Conservation (phyloP, 257 asterid species). For the Linaria vulgaris region DNA sequence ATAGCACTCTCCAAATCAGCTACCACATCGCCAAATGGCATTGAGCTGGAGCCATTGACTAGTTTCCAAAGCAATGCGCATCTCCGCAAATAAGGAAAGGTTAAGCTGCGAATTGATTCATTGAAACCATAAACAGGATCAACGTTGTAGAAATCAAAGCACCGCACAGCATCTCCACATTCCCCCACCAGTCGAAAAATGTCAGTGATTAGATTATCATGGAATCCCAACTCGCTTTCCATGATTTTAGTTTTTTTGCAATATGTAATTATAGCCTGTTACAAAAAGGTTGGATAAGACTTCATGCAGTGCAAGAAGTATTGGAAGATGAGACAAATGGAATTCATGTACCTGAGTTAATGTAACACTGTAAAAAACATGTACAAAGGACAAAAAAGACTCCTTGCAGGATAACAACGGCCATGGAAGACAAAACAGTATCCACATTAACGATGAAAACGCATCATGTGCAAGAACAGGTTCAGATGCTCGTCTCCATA, state of each 20-base stretch:
- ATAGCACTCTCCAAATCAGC: constrained; percentile 34
- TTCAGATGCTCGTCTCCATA: constrained; percentile 77
- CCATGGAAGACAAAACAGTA: constrained; percentile 85
- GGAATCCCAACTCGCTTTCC: constrained; percentile 38
- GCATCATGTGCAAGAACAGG: constrained; percentile 81
- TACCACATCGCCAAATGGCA: constrained; percentile 58
- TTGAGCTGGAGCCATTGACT: constrained; percentile 49
- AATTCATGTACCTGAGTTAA: constrained; percentile 43
- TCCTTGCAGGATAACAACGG: constrained; percentile 74
- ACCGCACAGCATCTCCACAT: constrained; percentile 47
- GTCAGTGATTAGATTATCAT: constrained; percentile 67
- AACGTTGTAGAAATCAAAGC: constrained; percentile 51
- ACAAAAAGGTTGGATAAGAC: constrained; percentile 20
- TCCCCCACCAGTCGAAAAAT: constrained; percentile 48
- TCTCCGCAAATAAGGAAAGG: constrained; percentile 83
- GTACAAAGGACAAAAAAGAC: constrained; percentile 75
- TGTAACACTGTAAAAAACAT: constrained; percentile 59
- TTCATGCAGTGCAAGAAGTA: constrained; percentile 16
- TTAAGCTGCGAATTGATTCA: constrained; percentile 68
- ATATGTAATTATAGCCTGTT: constrained; percentile 63
- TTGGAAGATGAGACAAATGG: constrained; percentile 17
- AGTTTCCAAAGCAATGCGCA: constrained; percentile 92
- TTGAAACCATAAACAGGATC: constrained; percentile 47
- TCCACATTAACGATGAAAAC: constrained; percentile 96
- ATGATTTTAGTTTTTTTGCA: constrained; percentile 34